Evolutionary conservation across 2,329 filamentous ascomycete genomes (phyloP), one percentile per base, ranked within the genome.

Genomic region (Gyromitra esculenta): DNA sequence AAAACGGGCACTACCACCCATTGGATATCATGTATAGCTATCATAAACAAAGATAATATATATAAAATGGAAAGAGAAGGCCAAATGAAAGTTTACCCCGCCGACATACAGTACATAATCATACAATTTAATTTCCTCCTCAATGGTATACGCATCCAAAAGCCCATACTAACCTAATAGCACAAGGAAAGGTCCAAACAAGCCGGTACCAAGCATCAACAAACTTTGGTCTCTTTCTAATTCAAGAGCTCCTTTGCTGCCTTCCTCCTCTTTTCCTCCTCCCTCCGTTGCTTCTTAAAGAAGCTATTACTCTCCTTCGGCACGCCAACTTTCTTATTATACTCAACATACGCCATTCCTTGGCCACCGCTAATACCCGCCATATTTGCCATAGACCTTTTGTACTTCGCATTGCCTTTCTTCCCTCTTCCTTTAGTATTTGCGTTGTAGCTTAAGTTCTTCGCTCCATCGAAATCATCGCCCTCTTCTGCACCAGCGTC

Each of bases 281-380:
- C 89, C 65, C 89, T 85, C 75, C 87, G 85, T 76, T 91, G 84
- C 83, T 91, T 91, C 83, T 88, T 89, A 84, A 92, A 92, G 82
- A 91, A 89, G 0, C 87, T 84, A 81, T 85, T 87, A 60, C 66
- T 73, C 57, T 77, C 70, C 79, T 88, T 88, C 76, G 87, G 85
- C n/a, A 84, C 85, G 85, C 90, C 91, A 81, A 90, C 83, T 78
- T 87, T 86, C 84, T 89, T 90, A 83, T 92, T 93, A 84, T 92
- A 91, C 83, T 95, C 92, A 73, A 93, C 89, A 83, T 95, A 98
- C n/a, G 95, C 94, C 96, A 99, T 98, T 82, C 96, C 93, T 82
- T 97, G 92, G 0, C 94, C 96, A 73, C 96, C 96, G 71, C 92
- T 93, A 72, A 97, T 87, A 80, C 96, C 94, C 65, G 91, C 91